Evolutionary conservation across 805 yeast species (phyloP), one percentile per base, ranked within the genome.

Genomic region (Kluyveromyces wickerhamii): DNA sequence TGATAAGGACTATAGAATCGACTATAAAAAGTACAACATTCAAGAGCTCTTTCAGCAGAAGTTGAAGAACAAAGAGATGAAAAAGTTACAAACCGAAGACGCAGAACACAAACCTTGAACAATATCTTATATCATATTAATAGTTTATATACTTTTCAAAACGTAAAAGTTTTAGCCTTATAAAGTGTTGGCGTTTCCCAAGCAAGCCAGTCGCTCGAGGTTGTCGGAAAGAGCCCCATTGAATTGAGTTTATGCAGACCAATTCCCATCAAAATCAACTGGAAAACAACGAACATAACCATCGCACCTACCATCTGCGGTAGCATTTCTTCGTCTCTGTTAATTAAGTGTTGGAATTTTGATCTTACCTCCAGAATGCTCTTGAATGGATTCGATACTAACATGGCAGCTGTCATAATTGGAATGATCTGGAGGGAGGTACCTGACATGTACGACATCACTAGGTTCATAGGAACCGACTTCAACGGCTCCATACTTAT

Each of bases 401-500:
- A 65, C 85, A 80, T 85, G 19, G 83, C 55, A 0, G 95, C 80
- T 83, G 87, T 88, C 62, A 87, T 79, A 30, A 89, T 81, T 3
- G 96, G 92, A 43, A 89, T 86, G 45, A 89, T 69, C 49, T 92
- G 97, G 18, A 92, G 63, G 3, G 94, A 74, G 49, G 81, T 80
- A 21, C 97, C 97, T 0, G 95, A 77, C 85, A 89, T 84, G 57
- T 85, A 92, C 41, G 86, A 77, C 95, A 89, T 85, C 31, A 85
- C 63, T 32, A 83, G 57, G 51, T 85, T 92, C 94, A 86, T 82
- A 6, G 96, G 95, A n/a, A 92, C 70, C 19, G 72, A 60, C 53
- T 87, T 89, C 2, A 86, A 83, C 0, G 96, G 96, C 1, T 77
- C 75, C 11, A 72, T 59, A 2, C 96, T 94, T 24, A 83, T 52